A percentile compares a stretch with the other conserved stretches of the same genome.
phyloP scores from a whole-genome alignment of 495 filamentous ascomycete genomes.

The Xylaria telfairii region DNA sequence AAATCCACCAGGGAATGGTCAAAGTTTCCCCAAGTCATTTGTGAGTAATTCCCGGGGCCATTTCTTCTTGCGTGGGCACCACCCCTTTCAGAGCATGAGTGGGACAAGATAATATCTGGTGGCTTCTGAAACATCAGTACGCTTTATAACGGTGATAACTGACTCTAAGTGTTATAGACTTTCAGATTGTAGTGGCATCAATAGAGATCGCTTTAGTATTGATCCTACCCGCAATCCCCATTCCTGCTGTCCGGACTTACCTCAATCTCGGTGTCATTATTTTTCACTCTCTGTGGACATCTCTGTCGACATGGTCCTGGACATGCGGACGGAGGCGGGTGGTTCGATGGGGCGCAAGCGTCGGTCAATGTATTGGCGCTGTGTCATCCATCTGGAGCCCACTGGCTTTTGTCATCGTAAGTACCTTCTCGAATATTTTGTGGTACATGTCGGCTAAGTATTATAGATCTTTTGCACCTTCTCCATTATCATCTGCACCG shows the following conservation, averaged over 20 bases:
- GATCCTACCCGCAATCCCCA: conserved; percentile 4
- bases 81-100: too few relatives aligned
- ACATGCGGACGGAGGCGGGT: background rate
- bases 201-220: background rate
- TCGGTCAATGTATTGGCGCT: conserved; percentile 1
- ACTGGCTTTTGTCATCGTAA: conserved; percentile 11
- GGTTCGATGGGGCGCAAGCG: background rate
- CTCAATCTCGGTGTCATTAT: conserved; percentile 4
- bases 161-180: too few relatives aligned
- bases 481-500: background rate
- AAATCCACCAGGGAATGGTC: background rate
- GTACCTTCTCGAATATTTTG: background rate
- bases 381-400: background rate
- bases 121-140: too few relatives aligned
- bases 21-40: background rate
- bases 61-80: too few relatives aligned
- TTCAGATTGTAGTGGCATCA: background rate
- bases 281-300: conserved; percentile 3
- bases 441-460: background rate
- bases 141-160: too few relatives aligned
- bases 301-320: background rate
- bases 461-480: conserved; percentile 5
- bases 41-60: too few relatives aligned
- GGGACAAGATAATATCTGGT: too few relatives aligned
- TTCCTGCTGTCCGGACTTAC: background rate